Evolutionary conservation across 1,284 basidiomycete genomes (phyloP).

Genomic region (Cutaneotrichosporon sp.): DNA sequence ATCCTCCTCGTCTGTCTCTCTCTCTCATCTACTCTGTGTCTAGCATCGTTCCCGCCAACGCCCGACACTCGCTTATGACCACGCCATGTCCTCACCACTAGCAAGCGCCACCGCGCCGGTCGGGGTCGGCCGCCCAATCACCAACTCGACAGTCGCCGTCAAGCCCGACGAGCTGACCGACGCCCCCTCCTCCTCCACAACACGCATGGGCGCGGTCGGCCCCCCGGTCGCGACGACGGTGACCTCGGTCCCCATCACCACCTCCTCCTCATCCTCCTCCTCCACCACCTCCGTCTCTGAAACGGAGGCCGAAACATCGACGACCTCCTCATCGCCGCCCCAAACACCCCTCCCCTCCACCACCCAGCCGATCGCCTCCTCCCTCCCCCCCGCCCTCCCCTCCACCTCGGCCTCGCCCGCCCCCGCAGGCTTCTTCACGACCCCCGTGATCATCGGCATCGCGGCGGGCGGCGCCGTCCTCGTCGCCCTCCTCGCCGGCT

Average conservation of each 20-base stretch:
- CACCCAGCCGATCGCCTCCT: not conserved
- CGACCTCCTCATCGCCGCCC: not conserved
- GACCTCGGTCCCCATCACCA: not conserved
- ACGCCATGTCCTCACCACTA: not conserved
- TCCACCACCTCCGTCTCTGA: too few species aligned
- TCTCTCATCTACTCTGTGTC: not conserved
- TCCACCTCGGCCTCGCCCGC: not conserved
- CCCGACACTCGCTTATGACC: not conserved
- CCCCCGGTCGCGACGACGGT: not conserved
- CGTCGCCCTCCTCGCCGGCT: not conserved
- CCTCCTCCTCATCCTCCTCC: too few species aligned
- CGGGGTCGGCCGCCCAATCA: not conserved
- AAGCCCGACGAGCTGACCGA: not conserved
- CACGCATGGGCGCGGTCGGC: not conserved
- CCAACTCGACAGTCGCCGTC: not conserved
- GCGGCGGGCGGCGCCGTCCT: conserved; percentile 15
- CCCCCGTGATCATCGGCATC: conserved; percentile 11
- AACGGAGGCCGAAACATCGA: not conserved
- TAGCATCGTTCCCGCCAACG: not conserved
- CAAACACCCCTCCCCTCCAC: not conserved
- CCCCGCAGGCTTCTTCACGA: not conserved
- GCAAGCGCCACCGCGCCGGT: not conserved
- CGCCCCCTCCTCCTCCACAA: not conserved
- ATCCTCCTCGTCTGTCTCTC: not conserved
- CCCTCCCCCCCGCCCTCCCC: not conserved